Conservation (phyloP, 768 basidiomycete genomes). For the Brasilioporus rufonigricans region DNA sequence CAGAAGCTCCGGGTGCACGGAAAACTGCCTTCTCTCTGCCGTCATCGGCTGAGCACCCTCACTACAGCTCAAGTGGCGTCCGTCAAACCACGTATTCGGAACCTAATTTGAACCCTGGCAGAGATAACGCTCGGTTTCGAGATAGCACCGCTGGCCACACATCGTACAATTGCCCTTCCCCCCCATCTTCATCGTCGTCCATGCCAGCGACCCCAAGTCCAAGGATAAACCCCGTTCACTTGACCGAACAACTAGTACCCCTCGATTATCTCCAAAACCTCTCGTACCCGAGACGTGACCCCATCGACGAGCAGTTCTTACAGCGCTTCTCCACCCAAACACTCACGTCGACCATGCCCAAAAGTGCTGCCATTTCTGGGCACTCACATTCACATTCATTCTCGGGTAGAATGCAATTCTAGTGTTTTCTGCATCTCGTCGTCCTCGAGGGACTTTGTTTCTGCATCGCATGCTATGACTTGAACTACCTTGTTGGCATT, state of each 20-base stretch:
- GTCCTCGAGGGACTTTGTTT: background rate
- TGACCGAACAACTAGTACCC: slow-evolving; percentile 50
- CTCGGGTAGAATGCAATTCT: slow-evolving; percentile 28
- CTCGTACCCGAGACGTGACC: slow-evolving; percentile 55
- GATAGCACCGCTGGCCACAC: slow-evolving; percentile 20
- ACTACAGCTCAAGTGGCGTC: slow-evolving; percentile 14
- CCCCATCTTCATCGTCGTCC: slow-evolving; percentile 40
- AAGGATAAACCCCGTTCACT: slow-evolving; percentile 16
- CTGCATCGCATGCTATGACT: slow-evolving; percentile 7
- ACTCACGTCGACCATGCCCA: slow-evolving; percentile 20
- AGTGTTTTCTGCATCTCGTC: background rate
- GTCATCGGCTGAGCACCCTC: slow-evolving; percentile 26
- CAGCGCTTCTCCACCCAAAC: slow-evolving; percentile 48
- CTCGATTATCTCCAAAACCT: slow-evolving; percentile 59
- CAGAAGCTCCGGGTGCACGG: slow-evolving; percentile 20
- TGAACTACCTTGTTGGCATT: slow-evolving; percentile 14
- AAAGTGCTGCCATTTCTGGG: slow-evolving; percentile 5
- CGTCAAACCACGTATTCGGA: slow-evolving; percentile 35
- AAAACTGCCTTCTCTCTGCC: slow-evolving; percentile 32
- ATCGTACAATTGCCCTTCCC: slow-evolving; percentile 27
- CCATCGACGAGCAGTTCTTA: slow-evolving; percentile 62
- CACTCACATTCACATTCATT: slow-evolving; percentile 20
- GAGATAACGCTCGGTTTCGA: slow-evolving; percentile 23
- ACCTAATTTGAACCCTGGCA: slow-evolving; percentile 22
- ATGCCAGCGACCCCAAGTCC: slow-evolving; percentile 38